Percentiles rank a stretch among this genome's conserved stretches.
These are phyloP conservation scores for Gossypium schwendimanii DNA, from an alignment of 441 rosid species.

Conservation along the genomic window DNA sequence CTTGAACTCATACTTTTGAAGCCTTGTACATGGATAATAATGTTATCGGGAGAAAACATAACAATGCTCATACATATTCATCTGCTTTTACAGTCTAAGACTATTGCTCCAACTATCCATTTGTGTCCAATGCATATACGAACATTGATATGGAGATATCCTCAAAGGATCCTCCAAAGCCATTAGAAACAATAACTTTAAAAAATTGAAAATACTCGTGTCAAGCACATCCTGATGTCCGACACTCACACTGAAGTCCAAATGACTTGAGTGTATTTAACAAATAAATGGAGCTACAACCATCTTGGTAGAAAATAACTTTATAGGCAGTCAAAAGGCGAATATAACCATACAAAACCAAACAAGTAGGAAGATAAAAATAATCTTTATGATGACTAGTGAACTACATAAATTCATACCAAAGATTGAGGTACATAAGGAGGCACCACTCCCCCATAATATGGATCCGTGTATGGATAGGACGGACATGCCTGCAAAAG, in stretches of 20 bases:
- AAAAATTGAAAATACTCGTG: neutral
- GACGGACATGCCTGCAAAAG: slow-evolving; percentile 27
- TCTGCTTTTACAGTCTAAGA: neutral
- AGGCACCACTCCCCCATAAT: slow-evolving; percentile 19
- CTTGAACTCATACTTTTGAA: neutral
- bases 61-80: neutral
- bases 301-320: neutral
- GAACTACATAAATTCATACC: slow-evolving; percentile 18
- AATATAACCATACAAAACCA: neutral
- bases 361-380: neutral
- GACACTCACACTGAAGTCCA: neutral
- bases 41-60: neutral
- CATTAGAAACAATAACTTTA: neutral
- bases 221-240: neutral
- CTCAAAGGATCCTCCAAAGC: neutral
- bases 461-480: slow-evolving; percentile 23
- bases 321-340: neutral
- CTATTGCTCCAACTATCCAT: neutral
- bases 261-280: neutral
- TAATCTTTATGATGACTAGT: neutral
- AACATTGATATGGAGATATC: neutral
- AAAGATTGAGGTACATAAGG: slow-evolving; percentile 30
- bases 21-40: neutral
- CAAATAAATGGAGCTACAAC: neutral
- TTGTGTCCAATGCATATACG: neutral